Evolutionary conservation across 352 stramenopile genomes (phyloP).

Genomic region (Thraustochytrium striatum): DNA sequence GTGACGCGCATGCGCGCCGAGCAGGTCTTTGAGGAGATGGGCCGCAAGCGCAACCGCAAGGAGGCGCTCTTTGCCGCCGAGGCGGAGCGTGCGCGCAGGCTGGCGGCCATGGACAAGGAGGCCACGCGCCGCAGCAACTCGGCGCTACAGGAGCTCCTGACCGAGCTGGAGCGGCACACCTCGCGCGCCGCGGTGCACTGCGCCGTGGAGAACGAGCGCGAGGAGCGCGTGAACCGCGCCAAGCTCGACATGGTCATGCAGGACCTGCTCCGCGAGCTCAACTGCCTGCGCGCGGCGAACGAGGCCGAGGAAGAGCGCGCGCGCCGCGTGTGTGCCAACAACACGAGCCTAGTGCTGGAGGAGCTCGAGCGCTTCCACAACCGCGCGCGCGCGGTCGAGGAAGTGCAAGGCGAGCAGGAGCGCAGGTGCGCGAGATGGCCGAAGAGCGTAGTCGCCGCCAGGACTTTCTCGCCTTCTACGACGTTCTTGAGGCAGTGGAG

Average conservation of each 20-base stretch:
- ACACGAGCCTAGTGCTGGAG: slow-evolving; percentile 5
- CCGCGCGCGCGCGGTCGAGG: background rate
- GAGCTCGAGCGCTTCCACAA: slow-evolving; percentile 43
- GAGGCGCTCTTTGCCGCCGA: background rate
- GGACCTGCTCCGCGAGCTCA: slow-evolving; percentile 13
- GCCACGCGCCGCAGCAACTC: background rate
- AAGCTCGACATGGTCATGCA: background rate
- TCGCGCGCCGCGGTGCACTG: background rate
- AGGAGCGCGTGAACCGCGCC: background rate
- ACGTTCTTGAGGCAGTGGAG: slow-evolving; percentile 31
- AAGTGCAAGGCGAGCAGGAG: background rate
- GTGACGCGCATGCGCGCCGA: background rate
- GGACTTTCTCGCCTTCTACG: background rate
- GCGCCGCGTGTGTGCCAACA: slow-evolving; percentile 1
- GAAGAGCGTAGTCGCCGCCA: slow-evolving; percentile 5
- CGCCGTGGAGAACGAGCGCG: background rate
- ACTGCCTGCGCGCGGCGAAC: slow-evolving; percentile 8
- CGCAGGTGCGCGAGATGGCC: slow-evolving; percentile 12
- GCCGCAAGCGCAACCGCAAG: background rate
- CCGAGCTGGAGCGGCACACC: background rate
- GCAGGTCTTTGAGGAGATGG: slow-evolving; percentile 11
- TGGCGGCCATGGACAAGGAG: background rate
- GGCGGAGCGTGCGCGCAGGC: background rate
- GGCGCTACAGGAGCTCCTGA: background rate
- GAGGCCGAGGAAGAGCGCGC: slow-evolving; percentile 15